Conservation (phyloP, 371 early-diverging fungal genomes). For the Mortierella sp. region DNA sequence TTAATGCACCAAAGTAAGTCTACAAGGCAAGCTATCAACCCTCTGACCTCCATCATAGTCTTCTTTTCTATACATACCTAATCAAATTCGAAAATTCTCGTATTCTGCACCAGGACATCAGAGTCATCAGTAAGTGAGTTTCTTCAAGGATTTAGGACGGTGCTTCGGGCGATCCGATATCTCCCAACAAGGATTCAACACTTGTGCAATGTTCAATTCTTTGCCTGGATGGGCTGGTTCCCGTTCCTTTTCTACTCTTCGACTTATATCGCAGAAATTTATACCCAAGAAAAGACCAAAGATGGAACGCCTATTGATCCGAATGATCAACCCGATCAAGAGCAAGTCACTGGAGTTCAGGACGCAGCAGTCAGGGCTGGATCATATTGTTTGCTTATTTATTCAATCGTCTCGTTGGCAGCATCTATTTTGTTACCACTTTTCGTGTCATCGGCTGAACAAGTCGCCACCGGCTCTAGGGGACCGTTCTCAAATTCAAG, state of each 20-base stretch:
- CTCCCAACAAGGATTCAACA: constrained; percentile 80
- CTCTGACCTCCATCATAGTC: neutral
- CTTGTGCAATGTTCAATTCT: constrained; percentile 91
- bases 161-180: constrained; percentile 60
- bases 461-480: neutral
- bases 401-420: constrained; percentile 80
- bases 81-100: neutral
- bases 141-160: constrained; percentile 34
- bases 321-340: constrained; percentile 24
- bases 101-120: constrained; percentile 26
- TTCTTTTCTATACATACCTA: too few species aligned
- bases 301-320: constrained; percentile 16
- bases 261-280: constrained; percentile 81
- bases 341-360: constrained; percentile 61
- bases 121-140: constrained; percentile 28
- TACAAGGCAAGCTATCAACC: neutral
- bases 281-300: constrained; percentile 52
- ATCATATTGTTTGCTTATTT: constrained; percentile 84
- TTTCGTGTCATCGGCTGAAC: constrained; percentile 55
- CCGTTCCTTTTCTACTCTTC: constrained; percentile 94
- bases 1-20: constrained; percentile 50
- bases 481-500: constrained; percentile 32
- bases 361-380: constrained; percentile 87
- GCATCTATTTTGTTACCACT: constrained; percentile 83
- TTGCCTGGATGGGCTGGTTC: constrained; percentile 97